Evolutionary conservation across 257 asterid species (phyloP).

Genomic region (Fraxinus cuspidata): DNA sequence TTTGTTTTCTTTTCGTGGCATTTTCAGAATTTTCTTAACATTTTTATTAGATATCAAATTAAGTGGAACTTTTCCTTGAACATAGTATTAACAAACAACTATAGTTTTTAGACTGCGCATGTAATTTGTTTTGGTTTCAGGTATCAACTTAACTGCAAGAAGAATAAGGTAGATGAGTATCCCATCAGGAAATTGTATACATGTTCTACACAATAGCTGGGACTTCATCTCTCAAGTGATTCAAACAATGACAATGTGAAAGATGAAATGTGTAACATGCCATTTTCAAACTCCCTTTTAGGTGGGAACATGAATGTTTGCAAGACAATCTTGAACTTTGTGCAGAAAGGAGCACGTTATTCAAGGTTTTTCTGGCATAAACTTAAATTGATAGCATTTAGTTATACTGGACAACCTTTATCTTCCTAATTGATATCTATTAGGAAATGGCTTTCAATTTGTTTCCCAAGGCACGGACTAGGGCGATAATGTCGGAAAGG

Average conservation of each 20-base stretch:
- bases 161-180: constrained; percentile 65
- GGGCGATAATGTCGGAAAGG: constrained; percentile 92
- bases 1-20: no score
- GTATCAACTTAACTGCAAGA: constrained; percentile 65
- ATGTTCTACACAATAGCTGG: constrained; percentile 51
- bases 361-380: constrained; percentile 62
- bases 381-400: constrained; percentile 16
- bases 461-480: constrained; percentile 62
- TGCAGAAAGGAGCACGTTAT: constrained; percentile 59
- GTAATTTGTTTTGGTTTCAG: constrained; percentile 46
- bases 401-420: constrained; percentile 19
- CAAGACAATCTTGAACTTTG: constrained; percentile 62
- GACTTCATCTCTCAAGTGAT: constrained; percentile 53
- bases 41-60: no score
- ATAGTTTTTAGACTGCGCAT: no score
- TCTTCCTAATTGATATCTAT: constrained; percentile 17
- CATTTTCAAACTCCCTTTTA: constrained; percentile 72
- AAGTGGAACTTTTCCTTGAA: no score
- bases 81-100: no score
- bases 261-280: constrained; percentile 70
- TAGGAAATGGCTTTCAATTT: constrained; percentile 61
- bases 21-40: not conserved
- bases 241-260: constrained; percentile 59
- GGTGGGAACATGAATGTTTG: constrained; percentile 81
- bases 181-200: constrained; percentile 46